Evolutionary conservation across 2,329 filamentous ascomycete genomes (phyloP), one percentile per base, ranked within the genome.

Genomic region (Purpureocillium takamizusanense): DNA sequence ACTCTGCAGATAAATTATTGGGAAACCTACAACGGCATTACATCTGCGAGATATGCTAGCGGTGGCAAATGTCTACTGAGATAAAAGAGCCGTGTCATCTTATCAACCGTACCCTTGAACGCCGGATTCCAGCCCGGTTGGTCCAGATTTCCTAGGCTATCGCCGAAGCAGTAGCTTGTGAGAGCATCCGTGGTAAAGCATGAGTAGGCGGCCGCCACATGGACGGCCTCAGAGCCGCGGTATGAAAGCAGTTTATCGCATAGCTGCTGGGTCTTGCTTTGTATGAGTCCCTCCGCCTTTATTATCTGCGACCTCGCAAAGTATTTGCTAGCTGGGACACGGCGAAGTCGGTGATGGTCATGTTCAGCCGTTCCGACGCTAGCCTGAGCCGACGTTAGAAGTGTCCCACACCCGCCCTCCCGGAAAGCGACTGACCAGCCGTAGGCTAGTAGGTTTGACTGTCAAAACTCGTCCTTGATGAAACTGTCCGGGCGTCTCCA

Each of bases 151-250:
- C 37, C 44, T 16, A 44, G 34, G n/a, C 36, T 34, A 35, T 45
- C 13, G 13, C 48, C 56, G 14, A 57, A 49, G 15, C 46, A 46
- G 45, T 55, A 57, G 23, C 51, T 40, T 14, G 50, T 55, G 27
- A 58, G 50, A 7, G 53, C 45, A 43, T 60, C 56, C 37, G 46
- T 31, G 4, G 49, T 48, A 31, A 46, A 46, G 41, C 46, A 47
- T 25, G 40, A 43, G 33, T 42, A 46, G 2, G 43, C 42, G 12
- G 38, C 23, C 3, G 32, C 34, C 11, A 41, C 25, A n/a, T 45
- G 30, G 11, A 51, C 36, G 15, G 40, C 33, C 18, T 38, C 33
- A 28, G 27, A 34, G 4, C 32, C 31, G 15, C 37, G 29, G 23
- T 36, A 39, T 2, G 39, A 30, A n/a, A 48, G 39, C 8, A 50